These are phyloP conservation scores for Calocera cornea DNA, from an alignment of 768 basidiomycete species.

Conservation along the genomic window DNA sequence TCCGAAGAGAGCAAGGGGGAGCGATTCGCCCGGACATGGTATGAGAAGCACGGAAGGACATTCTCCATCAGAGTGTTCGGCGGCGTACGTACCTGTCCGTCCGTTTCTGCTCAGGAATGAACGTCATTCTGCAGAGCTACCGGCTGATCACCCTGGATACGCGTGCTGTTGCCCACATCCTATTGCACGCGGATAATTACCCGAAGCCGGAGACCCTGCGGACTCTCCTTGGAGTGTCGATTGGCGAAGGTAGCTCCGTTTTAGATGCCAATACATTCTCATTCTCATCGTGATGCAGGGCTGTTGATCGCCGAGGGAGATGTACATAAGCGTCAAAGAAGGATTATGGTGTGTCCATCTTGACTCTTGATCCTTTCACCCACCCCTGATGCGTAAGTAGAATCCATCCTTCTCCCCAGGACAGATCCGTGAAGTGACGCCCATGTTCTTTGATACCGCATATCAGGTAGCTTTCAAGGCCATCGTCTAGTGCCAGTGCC, in stretches of 20 bases:
- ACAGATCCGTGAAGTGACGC: constrained; percentile 37
- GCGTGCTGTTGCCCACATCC: neutral
- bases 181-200: neutral
- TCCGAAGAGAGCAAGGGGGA: no score
- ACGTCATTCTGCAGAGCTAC: neutral
- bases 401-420: constrained; percentile 39
- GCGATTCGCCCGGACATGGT: no score
- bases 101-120: no score
- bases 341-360: neutral
- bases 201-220: neutral
- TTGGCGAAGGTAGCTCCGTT: constrained; percentile 1
- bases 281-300: no score
- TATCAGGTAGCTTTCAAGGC: constrained; percentile 27
- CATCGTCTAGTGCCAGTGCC: no score
- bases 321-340: neutral
- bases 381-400: constrained; percentile 19
- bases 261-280: no score
- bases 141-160: neutral
- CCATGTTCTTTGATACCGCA: constrained; percentile 49
- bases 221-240: neutral
- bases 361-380: no score
- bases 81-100: no score
- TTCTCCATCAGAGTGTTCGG: no score
- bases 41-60: no score
- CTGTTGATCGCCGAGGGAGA: constrained; percentile 5